These are phyloP conservation scores for Kazachstania africana DNA, from an alignment of 805 yeast species.

Conservation along the genomic window DNA sequence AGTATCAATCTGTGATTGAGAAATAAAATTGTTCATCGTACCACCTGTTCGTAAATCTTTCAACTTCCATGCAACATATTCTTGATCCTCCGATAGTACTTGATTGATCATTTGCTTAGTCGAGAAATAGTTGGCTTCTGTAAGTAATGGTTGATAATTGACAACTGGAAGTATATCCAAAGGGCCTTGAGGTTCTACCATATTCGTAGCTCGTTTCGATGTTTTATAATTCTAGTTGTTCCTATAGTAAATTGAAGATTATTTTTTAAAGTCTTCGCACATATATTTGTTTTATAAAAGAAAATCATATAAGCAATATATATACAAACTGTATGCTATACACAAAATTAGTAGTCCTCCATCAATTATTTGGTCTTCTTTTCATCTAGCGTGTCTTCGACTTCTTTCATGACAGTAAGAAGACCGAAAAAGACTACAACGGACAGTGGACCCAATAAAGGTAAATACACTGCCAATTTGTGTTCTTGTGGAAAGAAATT, in stretches of 20 bases:
- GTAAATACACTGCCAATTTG: conserved; percentile 85
- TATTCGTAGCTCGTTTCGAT: conserved; percentile 2
- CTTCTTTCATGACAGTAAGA: conserved; percentile 34
- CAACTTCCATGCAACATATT: conserved; percentile 24
- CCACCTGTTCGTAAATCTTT: conserved; percentile 24
- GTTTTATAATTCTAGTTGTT: too few relatives aligned
- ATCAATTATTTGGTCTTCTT: too few relatives aligned
- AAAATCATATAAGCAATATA: too few relatives aligned
- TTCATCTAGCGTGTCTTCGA: conserved; percentile 1
- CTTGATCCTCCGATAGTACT: conserved; percentile 25
- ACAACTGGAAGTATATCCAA: conserved; percentile 20
- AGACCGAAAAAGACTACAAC: conserved; percentile 49
- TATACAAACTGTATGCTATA: too few relatives aligned
- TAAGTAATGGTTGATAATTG: conserved; percentile 20
- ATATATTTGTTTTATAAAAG: background rate
- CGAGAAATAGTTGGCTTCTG: conserved; percentile 19
- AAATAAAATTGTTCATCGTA: conserved; percentile 16
- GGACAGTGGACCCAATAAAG: conserved; percentile 74
- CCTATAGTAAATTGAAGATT: too few relatives aligned
- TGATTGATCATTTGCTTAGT: conserved; percentile 25
- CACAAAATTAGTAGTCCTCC: background rate
- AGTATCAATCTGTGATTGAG: conserved; percentile 1
- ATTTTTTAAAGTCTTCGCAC: background rate
- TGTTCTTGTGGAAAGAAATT: conserved; percentile 93
- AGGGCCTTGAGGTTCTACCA: conserved; percentile 24